phyloP scores from a whole-genome alignment of 495 filamentous ascomycete genomes.

The Penicillium longicatenatum region DNA sequence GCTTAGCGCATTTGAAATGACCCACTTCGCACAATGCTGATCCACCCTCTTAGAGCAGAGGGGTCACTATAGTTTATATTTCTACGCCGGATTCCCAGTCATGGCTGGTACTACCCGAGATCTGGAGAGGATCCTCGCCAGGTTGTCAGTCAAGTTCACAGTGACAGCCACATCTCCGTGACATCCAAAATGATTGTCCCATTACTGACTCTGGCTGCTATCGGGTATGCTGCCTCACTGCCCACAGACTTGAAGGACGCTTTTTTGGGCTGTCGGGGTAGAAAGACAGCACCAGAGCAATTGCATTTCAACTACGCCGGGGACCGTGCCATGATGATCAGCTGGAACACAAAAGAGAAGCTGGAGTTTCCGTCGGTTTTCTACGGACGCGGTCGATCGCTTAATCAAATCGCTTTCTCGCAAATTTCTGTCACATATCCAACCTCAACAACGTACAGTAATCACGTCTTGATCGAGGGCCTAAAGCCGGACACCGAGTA shows the following conservation, averaged over 20 bases:
- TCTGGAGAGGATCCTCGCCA: not conserved
- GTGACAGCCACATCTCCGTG: not conserved
- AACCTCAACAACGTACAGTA: conserved; percentile 20
- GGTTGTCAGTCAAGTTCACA: not conserved
- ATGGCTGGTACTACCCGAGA: not conserved
- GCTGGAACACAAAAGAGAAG: conserved; percentile 15
- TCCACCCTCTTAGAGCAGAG: not conserved
- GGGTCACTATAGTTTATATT: not conserved
- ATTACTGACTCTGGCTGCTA: not conserved
- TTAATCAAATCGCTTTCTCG: conserved; percentile 9
- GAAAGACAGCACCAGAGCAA: conserved; percentile 6
- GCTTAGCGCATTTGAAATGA: not conserved
- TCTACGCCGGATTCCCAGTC: not conserved
- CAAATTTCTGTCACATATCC: conserved; percentile 21
- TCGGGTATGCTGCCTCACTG: not conserved
- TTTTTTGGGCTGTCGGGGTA: not conserved
- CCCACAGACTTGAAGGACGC: not conserved
- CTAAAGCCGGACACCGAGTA: conserved; percentile 18
- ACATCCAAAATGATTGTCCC: not conserved
- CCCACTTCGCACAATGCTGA: not conserved
- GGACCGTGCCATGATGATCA: conserved; percentile 17
- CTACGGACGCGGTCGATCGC: conserved; percentile 6
- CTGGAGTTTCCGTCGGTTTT: conserved; percentile 11
- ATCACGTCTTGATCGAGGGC: conserved; percentile 17
- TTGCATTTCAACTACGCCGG: conserved; percentile 29